These are phyloP conservation scores for Celoporthe dispersa DNA, from an alignment of 2,329 filamentous ascomycete species.

Conservation along the genomic window DNA sequence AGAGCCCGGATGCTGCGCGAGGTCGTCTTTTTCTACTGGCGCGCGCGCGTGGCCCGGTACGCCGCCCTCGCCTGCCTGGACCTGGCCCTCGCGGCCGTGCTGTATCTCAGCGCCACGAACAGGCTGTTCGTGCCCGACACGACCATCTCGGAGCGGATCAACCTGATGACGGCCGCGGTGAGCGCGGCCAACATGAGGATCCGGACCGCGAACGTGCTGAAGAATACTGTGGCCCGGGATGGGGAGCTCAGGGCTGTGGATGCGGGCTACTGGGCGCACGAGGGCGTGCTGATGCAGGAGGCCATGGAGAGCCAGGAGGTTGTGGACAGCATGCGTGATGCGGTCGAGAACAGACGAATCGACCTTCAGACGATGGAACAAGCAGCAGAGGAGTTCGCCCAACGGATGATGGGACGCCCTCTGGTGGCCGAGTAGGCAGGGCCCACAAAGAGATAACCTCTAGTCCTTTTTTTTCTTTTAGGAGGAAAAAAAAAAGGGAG, in stretches of 20 bases:
- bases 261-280: constrained; percentile 79
- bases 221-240: constrained; percentile 80
- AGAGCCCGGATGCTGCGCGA: constrained; percentile 65
- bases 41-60: constrained; percentile 64
- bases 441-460: background rate
- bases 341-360: constrained; percentile 62
- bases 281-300: constrained; percentile 72
- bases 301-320: constrained; percentile 82
- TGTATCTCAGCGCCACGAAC: constrained; percentile 81
- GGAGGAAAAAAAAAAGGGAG: no score
- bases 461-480: background rate
- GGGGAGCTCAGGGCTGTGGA: constrained; percentile 67
- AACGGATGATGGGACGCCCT: constrained; percentile 27
- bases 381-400: constrained; percentile 67
- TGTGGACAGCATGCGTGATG: constrained; percentile 70
- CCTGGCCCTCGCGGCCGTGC: constrained; percentile 60
- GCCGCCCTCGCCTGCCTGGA: constrained; percentile 70
- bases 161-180: constrained; percentile 60
- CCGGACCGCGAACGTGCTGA: constrained; percentile 73
- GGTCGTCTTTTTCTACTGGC: constrained; percentile 75
- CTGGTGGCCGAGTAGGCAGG: background rate
- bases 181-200: constrained; percentile 68
- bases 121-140: constrained; percentile 72
- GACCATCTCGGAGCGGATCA: constrained; percentile 68
- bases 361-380: constrained; percentile 63